Base-by-base conservation (phyloP, 148 eudicot genomes). In the Hydrangea macrophylla region DNA sequence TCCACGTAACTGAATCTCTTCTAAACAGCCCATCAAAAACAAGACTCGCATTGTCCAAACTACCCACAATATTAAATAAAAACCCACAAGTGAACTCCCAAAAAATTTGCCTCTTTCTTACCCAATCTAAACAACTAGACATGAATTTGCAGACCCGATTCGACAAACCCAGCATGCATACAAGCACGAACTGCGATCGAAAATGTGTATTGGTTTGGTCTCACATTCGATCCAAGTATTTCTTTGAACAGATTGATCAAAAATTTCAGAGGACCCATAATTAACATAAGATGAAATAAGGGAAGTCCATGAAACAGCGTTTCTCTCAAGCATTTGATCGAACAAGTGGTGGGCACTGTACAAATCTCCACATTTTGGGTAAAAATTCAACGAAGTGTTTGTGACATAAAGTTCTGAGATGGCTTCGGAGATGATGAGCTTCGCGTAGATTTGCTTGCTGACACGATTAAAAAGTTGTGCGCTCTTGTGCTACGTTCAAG, bases 251-350 rank as follows among this genome's bases (percentile, higher is more conserved):
- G n/a, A 30, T 10, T 31, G 39, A 9, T 58, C 26, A 9, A 65
- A 64, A 58, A 44, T 35, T 35, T 33, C 30, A 26, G 23, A 69
- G 23, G 48, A 60, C 56, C 28, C 73, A 25, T 69, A 65, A n/a
- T 59, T 57, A 30, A 61, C 60, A 30, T 69, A 32, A 7, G 73
- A 60, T 20, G 73, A 58, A 59, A 69, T 45, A 27, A 69, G 53
- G 22, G 73, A 58, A 1, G 73, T 69, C 73, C 73, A 69, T 39
- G 73, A 24, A 3, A 69, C 56, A 17, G 59, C 65, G 59, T 59
- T 69, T 35, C 53, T 60, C 22, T 58, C 20, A 18, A 57, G 73
- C 73, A 69, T 69, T 69, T 59, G 39, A 59, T 69, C 73, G 63
- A 69, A 58, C 73, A 69, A 7, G 3, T 15, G 18, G 64, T 48